These are phyloP conservation scores for Backusella tarrabulga DNA, from an alignment of 192 early-diverging fungal genomes.

Conservation along the genomic window DNA sequence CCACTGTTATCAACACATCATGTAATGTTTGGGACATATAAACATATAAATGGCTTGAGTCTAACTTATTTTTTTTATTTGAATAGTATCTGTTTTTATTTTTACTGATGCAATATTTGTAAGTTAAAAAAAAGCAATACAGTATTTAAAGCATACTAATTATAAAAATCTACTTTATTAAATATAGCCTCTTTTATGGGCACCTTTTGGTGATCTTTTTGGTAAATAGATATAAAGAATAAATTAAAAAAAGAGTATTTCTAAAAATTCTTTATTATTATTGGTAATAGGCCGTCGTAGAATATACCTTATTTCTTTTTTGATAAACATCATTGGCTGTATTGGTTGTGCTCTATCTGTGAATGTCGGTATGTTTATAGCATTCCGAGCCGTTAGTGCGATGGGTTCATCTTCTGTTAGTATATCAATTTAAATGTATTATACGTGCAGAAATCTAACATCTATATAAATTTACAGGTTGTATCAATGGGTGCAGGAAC, in stretches of 20 bases:
- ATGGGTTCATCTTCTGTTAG: slow-evolving; percentile 28
- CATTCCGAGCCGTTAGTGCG: slow-evolving; percentile 25
- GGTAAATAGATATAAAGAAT: not conserved
- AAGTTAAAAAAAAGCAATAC: not conserved
- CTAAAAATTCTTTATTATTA: not conserved
- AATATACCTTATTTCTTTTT: slow-evolving; percentile 31
- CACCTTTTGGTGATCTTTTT: slow-evolving; percentile 25
- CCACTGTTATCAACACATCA: slow-evolving; percentile 25
- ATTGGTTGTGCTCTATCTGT: slow-evolving; percentile 30
- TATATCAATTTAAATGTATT: not conserved
- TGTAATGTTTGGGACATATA: slow-evolving; percentile 8
- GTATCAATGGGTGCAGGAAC: slow-evolving; percentile 37
- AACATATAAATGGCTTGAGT: not conserved
- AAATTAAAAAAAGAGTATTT: not conserved
- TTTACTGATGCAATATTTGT: slow-evolving; percentile 30
- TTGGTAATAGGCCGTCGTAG: slow-evolving; percentile 18
- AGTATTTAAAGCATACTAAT: not conserved
- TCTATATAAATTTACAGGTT: slow-evolving; percentile 9
- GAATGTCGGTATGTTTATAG: slow-evolving; percentile 27
- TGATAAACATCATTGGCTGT: slow-evolving; percentile 21
- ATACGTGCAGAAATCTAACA: not conserved
- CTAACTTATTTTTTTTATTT: not conserved
- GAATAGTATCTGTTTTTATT: slow-evolving; percentile 25
- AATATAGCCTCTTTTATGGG: slow-evolving; percentile 24
- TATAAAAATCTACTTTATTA: not conserved